Percentiles rank a stretch among this genome's conserved stretches.
Conservation (phyloP, 129 eudicot species). For the Tanacetum coccineum region DNA sequence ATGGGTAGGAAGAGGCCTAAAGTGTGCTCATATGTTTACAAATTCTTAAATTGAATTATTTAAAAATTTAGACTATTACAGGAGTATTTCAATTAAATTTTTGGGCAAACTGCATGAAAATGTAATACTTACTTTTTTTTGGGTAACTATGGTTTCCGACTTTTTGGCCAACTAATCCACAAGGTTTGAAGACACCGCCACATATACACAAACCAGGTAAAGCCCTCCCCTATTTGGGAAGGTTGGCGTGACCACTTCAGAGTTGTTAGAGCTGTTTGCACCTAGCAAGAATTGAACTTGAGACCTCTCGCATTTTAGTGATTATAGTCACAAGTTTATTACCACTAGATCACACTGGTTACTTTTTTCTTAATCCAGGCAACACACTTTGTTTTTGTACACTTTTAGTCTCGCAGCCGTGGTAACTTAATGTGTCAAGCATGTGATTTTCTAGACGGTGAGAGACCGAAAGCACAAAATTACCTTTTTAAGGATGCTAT, state of each 20-base stretch:
- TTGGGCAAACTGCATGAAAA: neutral
- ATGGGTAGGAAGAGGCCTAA: neutral
- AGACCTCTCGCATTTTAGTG: no score
- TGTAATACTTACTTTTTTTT: neutral
- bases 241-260: no score
- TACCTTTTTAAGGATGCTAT: neutral
- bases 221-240: no score
- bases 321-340: no score
- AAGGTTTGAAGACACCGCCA: no score
- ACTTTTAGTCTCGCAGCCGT: neutral
- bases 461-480: neutral
- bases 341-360: no score
- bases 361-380: no score
- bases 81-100: neutral
- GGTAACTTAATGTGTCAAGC: neutral
- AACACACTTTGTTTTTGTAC: neutral
- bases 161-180: no score
- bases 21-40: neutral
- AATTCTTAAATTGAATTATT: neutral
- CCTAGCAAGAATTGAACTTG: no score
- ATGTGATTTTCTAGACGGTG: neutral
- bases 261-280: no score
- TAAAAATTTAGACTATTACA: neutral
- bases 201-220: no score
- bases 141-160: neutral